A percentile compares a stretch with the other conserved stretches of the same genome.
These are phyloP conservation scores for Sporobolus alterniflorus DNA, from an alignment of 202 grass and related monocot genomes.

Conservation along the genomic window DNA sequence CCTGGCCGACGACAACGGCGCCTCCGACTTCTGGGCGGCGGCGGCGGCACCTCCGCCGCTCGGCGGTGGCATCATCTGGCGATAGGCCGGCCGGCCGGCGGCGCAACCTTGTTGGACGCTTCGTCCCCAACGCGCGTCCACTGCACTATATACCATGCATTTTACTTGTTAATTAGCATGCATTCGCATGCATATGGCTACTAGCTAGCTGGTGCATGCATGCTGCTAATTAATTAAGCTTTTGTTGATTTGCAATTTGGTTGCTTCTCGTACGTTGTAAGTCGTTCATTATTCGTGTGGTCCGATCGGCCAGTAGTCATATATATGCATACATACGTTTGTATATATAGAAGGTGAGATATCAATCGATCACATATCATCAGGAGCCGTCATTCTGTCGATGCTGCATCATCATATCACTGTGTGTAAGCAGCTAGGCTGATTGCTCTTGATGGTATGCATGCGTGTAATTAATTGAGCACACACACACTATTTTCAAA, in stretches of 20 bases:
- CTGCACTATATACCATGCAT: too few relatives aligned
- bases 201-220: too few relatives aligned
- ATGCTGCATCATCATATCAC: not conserved
- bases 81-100: not conserved
- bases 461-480: not conserved
- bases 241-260: not conserved
- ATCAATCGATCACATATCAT: constrained; percentile 34
- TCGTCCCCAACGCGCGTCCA: not conserved
- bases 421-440: constrained; percentile 40
- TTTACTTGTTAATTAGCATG: too few relatives aligned
- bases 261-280: not conserved
- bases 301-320: not conserved
- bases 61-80: constrained; percentile 19
- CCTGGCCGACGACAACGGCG: constrained; percentile 34
- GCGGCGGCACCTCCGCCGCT: constrained; percentile 2
- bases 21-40: constrained; percentile 49
- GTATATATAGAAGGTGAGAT: not conserved
- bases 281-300: too few relatives aligned
- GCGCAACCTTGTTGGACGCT: not conserved
- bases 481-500: too few relatives aligned
- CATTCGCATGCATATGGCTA: too few relatives aligned
- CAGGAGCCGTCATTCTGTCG: constrained; percentile 54
- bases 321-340: not conserved
- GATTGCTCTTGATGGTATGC: constrained; percentile 77
- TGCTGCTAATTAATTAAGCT: too few relatives aligned